Evolutionary conservation across 306 rosid genomes (phyloP).

Genomic region (Fragaria nilgerrensis): DNA sequence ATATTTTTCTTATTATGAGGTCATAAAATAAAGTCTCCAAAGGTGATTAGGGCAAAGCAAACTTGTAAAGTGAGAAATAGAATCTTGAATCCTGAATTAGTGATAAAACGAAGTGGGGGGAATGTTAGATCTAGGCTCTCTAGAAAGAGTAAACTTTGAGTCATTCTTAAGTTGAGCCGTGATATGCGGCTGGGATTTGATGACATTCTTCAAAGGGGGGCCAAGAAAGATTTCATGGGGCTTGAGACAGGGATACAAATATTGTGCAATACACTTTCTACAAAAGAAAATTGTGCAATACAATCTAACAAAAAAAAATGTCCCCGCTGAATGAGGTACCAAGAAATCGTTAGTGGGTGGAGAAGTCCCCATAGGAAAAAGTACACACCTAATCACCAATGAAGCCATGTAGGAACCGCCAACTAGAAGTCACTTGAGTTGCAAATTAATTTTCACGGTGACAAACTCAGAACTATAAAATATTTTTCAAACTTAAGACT

Average conservation of each 20-base stretch:
- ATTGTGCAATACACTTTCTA: too few species aligned
- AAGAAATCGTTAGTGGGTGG: not conserved
- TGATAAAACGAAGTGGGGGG: not conserved
- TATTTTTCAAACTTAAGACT: too few species aligned
- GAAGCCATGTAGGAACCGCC: not conserved
- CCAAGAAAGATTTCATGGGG: constrained; percentile 24
- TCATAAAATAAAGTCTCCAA: constrained; percentile 2
- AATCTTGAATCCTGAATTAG: constrained; percentile 12
- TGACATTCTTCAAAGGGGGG: constrained; percentile 10
- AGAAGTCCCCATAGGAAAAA: not conserved
- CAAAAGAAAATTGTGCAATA: too few species aligned
- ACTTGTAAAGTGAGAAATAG: constrained; percentile 7
- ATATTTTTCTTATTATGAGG: constrained; percentile 23
- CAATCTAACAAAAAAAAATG: not conserved
- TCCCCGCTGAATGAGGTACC: not conserved
- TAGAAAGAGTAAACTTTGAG: constrained; percentile 18
- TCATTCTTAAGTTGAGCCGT: constrained; percentile 37
- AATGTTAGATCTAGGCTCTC: not conserved
- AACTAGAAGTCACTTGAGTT: constrained; percentile 20
- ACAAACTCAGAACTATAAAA: too few species aligned
- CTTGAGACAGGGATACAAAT: too few species aligned
- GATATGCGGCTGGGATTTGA: constrained; percentile 58
- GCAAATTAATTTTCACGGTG: not conserved
- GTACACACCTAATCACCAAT: not conserved
- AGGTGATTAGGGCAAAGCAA: constrained; percentile 15